Base-by-base conservation (phyloP, 2,329 filamentous ascomycete genomes). In the Pleoardoris graminearum region DNA sequence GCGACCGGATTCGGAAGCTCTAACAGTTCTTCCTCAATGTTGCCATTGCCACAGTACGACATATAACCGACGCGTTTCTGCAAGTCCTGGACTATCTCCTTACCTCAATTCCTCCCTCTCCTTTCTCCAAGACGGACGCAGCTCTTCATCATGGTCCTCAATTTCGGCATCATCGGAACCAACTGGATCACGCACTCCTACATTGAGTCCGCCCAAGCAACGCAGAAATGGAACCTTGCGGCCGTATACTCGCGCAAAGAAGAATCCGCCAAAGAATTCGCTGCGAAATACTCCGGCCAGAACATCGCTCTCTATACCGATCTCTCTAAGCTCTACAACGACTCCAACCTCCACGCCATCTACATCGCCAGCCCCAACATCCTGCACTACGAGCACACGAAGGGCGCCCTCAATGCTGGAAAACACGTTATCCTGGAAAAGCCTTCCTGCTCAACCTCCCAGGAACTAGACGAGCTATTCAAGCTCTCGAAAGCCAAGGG, bases 371-470 rank as follows among this genome's bases (percentile, higher is more conserved):
- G 75, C 12, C 78, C 78, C 30, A 80, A 80, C 66, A 74, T 72
- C 35, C 68, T 78, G 36, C 78, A 80, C 67, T 76, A 75, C 63
- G 66, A 63, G 33, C 78, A 80, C 54, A 75, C 77, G 14, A 77
- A 76, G 53, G 59, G 64, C 14, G 65, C 77, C 32, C 68, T 80
- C 29, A 38, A 61, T 4, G 77, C 74, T 2, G 71, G 73, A 45
- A 80, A 80, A 58, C 73, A 80, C 59, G 77, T 80, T 53, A 71
- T 80, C 25, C 65, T 80, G n/a, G 78, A 80, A 61, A 80, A 80
- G 60, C 78, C 78, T 4, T 74, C 76, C 0, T 77, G 76, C 22
- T 74, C 70, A 21, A 80, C 73, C 1, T 59, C 68, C 22, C 55
- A 61, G 1, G 76, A 80, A 56, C 68, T 79, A 3, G 70, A 77